Base-by-base conservation (phyloP, 2,329 filamentous ascomycete species). In the Sarocladiaceae sp. region DNA sequence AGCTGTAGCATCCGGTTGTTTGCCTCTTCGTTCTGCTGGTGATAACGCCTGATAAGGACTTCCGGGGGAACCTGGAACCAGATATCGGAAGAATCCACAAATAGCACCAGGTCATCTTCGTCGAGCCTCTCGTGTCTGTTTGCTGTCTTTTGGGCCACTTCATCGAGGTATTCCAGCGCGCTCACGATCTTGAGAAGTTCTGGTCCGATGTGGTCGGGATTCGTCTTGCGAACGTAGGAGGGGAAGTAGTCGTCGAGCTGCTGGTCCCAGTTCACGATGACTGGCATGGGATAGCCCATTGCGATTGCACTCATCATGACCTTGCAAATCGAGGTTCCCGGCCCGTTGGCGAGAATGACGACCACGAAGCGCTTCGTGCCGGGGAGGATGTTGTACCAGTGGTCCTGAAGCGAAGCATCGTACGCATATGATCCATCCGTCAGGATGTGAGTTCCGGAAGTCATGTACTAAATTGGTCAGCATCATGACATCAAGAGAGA, bases 21-120 rank as follows among this genome's bases (percentile, higher is more conserved):
- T 22, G 59, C 56, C 12, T 53, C 29, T 3, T 29, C 42, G 23
- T 57, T 59, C 22, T 44, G 53, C 26, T 57, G 53, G 31, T 58
- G 55, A 40, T 57, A 64, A 23, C 62, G 57, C 11, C 55, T 52
- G 4, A 64, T 48, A 11, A 64, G 55, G 5, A 62, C 52, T 10
- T 61, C 58, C 1, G 59, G 54, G 1, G 62, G 61, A 1, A 62
- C 55, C 47, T 64, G 62, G 23, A 64, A 63, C 62, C 62, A 63
- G 13, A 61, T 46, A 28, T 64, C 62, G 50, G 60, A 60, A 11
- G 57, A 58, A 29, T 64, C 62, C 2, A 60, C 56, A 12, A 64
- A 58, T 10, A 62, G 55, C 1, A 62, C 54, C 15, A 64, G 28
- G 28, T 54, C 53, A n/a, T 52, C 50, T 10, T 39, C 33, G 13